Conservation (phyloP, 371 early-diverging fungal genomes). For the Phascolomyces articulosus region DNA sequence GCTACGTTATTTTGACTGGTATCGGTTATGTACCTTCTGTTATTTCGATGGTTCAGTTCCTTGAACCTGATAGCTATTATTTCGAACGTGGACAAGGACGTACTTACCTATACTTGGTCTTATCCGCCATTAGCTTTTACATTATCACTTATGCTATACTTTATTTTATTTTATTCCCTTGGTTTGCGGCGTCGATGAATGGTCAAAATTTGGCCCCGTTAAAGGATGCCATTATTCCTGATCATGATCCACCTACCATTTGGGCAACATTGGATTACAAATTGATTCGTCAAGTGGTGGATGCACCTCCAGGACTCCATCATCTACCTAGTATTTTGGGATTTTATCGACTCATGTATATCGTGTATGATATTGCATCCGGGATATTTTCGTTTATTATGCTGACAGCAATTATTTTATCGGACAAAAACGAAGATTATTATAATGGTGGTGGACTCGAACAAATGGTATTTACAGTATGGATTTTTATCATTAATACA, state of each 20-base stretch:
- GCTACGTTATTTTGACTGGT: not conserved
- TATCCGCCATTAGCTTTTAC: conserved; percentile 3
- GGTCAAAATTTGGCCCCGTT: not conserved
- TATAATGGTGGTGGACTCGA: not conserved
- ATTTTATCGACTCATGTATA: conserved; percentile 5
- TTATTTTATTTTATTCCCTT: not conserved
- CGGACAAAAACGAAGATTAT: conserved; percentile 3
- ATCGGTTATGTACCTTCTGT: conserved; percentile 6
- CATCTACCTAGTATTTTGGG: not conserved
- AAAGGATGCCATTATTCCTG: not conserved
- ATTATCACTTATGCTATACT: not conserved
- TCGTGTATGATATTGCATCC: not conserved
- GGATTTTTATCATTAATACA: conserved; percentile 3
- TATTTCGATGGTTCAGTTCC: not conserved
- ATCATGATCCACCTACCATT: not conserved
- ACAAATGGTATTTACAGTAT: conserved; percentile 2
- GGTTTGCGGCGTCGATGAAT: not conserved
- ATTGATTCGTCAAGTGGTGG: not conserved
- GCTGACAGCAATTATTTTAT: not conserved
- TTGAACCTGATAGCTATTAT: conserved; percentile 4
- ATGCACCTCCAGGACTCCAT: not conserved
- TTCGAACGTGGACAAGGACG: conserved; percentile 2
- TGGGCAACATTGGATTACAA: conserved; percentile 6
- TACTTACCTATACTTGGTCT: not conserved
- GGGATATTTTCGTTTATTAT: conserved; percentile 1